These are phyloP conservation scores for Tetrahymena malaccensis DNA, from an alignment of 73 alveolate species.

Conservation along the genomic window DNA sequence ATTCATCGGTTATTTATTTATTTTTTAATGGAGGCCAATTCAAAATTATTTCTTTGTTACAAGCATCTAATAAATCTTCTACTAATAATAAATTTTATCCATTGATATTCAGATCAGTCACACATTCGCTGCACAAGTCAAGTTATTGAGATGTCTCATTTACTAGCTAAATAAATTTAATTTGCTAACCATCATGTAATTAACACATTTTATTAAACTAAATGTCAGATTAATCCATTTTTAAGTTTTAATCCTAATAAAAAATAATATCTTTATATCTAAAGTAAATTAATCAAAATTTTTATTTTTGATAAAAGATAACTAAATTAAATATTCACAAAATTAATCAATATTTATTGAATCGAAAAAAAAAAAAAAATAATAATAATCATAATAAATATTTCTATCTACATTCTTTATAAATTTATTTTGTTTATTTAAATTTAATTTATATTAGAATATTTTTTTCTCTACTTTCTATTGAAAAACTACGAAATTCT, in stretches of 20 bases:
- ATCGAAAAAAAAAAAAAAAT: no score
- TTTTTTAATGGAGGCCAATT: background rate
- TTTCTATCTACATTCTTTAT: no score
- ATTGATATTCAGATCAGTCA: background rate
- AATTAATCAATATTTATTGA: no score
- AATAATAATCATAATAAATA: no score
- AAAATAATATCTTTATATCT: no score
- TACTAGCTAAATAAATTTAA: background rate
- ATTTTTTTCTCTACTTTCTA: no score
- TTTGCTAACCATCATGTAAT: background rate
- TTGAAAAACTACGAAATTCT: no score
- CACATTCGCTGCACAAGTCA: background rate
- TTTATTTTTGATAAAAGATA: no score
- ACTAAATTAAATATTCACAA: no score
- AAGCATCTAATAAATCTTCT: background rate
- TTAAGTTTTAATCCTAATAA: background rate
- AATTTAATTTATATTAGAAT: no score
- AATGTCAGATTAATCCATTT: background rate
- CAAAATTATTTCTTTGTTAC: background rate
- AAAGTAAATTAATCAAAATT: no score
- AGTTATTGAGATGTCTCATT: background rate
- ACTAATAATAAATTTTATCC: background rate
- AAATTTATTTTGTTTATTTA: no score
- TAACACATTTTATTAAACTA: background rate
- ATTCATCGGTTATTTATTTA: background rate